Conservation (phyloP, 306 rosid species). For the Castanea sativa region DNA sequence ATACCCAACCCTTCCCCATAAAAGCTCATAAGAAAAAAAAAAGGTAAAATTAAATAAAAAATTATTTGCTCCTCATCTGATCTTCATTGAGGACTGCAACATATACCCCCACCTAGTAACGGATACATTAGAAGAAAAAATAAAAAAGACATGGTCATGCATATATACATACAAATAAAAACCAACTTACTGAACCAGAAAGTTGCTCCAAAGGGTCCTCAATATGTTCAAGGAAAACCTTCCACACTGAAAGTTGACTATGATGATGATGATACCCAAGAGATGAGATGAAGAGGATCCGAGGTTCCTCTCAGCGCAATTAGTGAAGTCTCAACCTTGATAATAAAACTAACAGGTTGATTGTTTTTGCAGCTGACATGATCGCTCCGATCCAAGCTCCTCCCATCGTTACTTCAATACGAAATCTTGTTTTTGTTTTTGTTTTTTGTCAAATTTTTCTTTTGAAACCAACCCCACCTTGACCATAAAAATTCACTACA, state of each 20-base stretch:
- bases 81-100: conserved; percentile 30
- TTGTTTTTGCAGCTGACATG: conserved; percentile 86
- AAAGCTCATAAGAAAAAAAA: conserved; percentile 8
- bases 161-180: conserved; percentile 42
- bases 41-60: conserved; percentile 31
- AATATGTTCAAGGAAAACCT: conserved; percentile 15
- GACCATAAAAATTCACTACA: conserved; percentile 18
- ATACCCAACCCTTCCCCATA: conserved; percentile 31
- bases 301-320: conserved; percentile 99
- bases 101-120: conserved; percentile 34
- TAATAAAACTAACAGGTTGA: conserved; percentile 59
- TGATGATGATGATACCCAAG: conserved; percentile 1
- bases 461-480: conserved; percentile 18
- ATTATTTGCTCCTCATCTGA: conserved; percentile 36
- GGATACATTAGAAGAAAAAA: conserved; percentile 29
- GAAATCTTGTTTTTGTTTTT: conserved; percentile 5
- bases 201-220: conserved; percentile 27
- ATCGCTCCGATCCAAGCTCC: conserved; percentile 88
- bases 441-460: conserved; percentile 6
- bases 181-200: conserved; percentile 41
- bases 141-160: conserved; percentile 37
- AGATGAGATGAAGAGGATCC: conserved; percentile 76
- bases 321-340: conserved; percentile 56
- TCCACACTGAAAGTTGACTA: conserved; percentile 6
- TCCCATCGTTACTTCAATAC: conserved; percentile 31